Evolutionary conservation across 371 early-diverging fungal species (phyloP).

Genomic region (Mucor circinelloides): DNA sequence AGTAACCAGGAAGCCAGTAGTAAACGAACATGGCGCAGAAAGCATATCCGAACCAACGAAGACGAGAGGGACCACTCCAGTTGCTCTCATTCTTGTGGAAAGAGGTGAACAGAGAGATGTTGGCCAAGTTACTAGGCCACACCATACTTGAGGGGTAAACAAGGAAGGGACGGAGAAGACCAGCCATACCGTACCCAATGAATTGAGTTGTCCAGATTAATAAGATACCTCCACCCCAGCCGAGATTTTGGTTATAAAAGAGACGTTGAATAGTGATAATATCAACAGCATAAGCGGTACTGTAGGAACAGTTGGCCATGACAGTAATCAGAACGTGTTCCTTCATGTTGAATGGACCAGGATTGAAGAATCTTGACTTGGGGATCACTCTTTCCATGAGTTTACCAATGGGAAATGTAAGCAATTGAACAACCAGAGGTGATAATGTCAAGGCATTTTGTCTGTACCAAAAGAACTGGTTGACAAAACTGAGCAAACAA

Average conservation of each 20-base stretch:
- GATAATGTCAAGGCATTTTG: constrained; percentile 52
- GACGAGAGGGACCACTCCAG: constrained; percentile 54
- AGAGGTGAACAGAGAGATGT: constrained; percentile 73
- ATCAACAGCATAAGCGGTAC: constrained; percentile 76
- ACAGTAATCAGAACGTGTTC: constrained; percentile 82
- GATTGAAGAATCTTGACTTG: constrained; percentile 63
- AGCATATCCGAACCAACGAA: constrained; percentile 66
- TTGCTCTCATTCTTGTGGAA: constrained; percentile 65
- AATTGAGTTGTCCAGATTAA: constrained; percentile 74
- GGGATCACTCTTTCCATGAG: constrained; percentile 64
- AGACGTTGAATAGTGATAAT: constrained; percentile 69
- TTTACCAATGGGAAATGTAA: constrained; percentile 70
- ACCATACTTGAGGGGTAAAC: constrained; percentile 86
- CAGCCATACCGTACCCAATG: constrained; percentile 86
- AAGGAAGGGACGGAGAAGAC: constrained; percentile 72
- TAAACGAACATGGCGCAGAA: constrained; percentile 65
- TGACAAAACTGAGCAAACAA: constrained; percentile 64
- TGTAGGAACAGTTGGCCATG: constrained; percentile 58
- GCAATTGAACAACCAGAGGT: constrained; percentile 60
- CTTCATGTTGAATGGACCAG: constrained; percentile 87
- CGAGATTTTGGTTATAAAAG: constrained; percentile 64
- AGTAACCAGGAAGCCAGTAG: constrained; percentile 79
- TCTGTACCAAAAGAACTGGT: constrained; percentile 80
- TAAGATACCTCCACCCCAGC: constrained; percentile 62
- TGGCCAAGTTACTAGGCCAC: constrained; percentile 79